A percentile compares a stretch with the other conserved stretches of the same genome.
phyloP scores from a whole-genome alignment of 768 basidiomycete genomes.

The Lactarius quietus region DNA sequence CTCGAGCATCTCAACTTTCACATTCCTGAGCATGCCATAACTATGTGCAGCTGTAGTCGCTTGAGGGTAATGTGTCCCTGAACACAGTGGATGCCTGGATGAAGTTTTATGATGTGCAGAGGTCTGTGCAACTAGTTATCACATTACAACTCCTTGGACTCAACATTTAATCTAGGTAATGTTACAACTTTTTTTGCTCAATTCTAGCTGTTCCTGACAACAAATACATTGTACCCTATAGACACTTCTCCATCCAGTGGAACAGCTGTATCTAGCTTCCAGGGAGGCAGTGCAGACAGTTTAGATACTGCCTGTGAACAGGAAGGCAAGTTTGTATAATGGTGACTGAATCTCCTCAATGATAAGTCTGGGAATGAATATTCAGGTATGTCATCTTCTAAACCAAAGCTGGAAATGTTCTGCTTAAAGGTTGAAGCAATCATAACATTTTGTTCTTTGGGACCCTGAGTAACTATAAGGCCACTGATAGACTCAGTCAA shows the following conservation, averaged over 20 bases:
- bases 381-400: not conserved
- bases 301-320: not conserved
- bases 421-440: not conserved
- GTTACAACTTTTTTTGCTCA: not conserved
- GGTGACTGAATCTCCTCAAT: not conserved
- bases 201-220: not conserved
- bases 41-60: no score
- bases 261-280: not conserved
- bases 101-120: no score
- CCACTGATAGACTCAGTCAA: slow-evolving; percentile 1
- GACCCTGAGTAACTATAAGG: slow-evolving; percentile 1
- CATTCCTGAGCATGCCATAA: no score
- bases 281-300: slow-evolving; percentile 12
- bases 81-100: no score
- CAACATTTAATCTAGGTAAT: no score
- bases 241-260: not conserved
- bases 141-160: no score
- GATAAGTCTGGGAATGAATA: slow-evolving; percentile 4
- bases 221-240: slow-evolving; percentile 11
- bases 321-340: not conserved
- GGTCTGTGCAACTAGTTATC: no score
- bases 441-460: not conserved
- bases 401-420: not conserved
- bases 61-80: no score
- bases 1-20: no score